These are phyloP conservation scores for Phtheirospermum japonicum DNA, from an alignment of 257 asterid species.

Conservation along the genomic window DNA sequence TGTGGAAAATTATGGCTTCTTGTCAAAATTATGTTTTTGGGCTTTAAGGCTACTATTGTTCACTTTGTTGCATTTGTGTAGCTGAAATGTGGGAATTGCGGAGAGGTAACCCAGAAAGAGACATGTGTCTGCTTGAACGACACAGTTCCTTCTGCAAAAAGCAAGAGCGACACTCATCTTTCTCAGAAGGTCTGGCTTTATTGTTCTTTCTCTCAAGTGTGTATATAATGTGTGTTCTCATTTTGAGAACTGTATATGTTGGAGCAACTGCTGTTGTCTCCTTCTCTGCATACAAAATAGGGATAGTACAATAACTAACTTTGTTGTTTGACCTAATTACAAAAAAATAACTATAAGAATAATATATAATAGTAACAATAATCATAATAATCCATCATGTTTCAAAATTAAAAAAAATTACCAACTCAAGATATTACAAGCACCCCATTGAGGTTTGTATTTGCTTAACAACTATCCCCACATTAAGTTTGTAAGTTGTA, in stretches of 20 bases:
- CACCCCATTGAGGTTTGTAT: background rate
- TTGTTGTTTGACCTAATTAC: background rate
- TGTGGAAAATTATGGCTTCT: constrained; percentile 4
- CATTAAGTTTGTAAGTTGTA: background rate
- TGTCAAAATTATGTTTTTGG: constrained; percentile 7
- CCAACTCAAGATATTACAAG: background rate
- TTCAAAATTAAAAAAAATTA: background rate
- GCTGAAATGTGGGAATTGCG: constrained; percentile 84
- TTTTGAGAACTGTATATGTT: background rate
- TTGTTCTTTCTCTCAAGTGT: background rate
- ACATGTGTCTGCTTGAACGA: constrained; percentile 62
- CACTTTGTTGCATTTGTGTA: constrained; percentile 27
- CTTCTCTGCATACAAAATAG: background rate
- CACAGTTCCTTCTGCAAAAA: constrained; percentile 51
- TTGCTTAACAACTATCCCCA: background rate
- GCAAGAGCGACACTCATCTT: constrained; percentile 63
- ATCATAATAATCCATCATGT: background rate
- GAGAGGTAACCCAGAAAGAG: constrained; percentile 72
- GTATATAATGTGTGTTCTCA: background rate
- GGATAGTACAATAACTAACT: background rate
- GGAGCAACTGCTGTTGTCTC: background rate
- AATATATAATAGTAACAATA: background rate
- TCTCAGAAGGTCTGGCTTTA: constrained; percentile 60
- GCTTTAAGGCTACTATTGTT: background rate
- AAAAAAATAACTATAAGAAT: no score